These are phyloP conservation scores for Entonaema liquescens DNA, from an alignment of 495 filamentous ascomycete genomes.

Conservation along the genomic window DNA sequence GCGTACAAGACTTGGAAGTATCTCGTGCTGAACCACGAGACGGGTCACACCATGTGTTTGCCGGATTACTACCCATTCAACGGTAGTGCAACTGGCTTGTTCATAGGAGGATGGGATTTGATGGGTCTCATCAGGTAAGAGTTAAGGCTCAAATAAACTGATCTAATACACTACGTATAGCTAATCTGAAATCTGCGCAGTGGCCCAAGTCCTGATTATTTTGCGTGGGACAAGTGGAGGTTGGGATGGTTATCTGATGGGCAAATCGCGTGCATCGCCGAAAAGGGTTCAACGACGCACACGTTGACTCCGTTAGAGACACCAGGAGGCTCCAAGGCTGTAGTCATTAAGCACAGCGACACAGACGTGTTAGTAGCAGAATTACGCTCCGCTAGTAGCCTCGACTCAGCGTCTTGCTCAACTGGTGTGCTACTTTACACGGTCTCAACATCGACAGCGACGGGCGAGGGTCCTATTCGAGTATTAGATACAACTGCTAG, in stretches of 20 bases:
- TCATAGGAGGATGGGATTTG: conserved; percentile 48
- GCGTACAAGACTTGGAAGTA: conserved; percentile 42
- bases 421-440: conserved; percentile 44
- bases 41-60: conserved; percentile 48
- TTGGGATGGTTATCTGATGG: conserved; percentile 44
- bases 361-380: conserved; percentile 41
- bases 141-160: not conserved
- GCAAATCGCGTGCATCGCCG: conserved; percentile 42
- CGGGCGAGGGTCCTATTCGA: conserved; percentile 39
- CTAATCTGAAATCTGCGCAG: not conserved
- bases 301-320: conserved; percentile 40
- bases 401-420: conserved; percentile 36
- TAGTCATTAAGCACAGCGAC: conserved; percentile 38
- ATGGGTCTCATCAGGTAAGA: conserved; percentile 46
- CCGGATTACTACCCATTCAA: conserved; percentile 46
- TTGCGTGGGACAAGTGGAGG: conserved; percentile 50
- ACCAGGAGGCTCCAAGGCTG: conserved; percentile 34
- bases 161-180: not conserved
- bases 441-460: conserved; percentile 32
- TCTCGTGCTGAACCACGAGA: conserved; percentile 47
- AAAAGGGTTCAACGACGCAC: conserved; percentile 32
- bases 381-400: conserved; percentile 26
- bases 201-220: conserved; percentile 48
- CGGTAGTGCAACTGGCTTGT: conserved; percentile 40
- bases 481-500: conserved; percentile 39